These are phyloP conservation scores for Termitomyces sp. DNA, from an alignment of 768 basidiomycete species.

Conservation along the genomic window DNA sequence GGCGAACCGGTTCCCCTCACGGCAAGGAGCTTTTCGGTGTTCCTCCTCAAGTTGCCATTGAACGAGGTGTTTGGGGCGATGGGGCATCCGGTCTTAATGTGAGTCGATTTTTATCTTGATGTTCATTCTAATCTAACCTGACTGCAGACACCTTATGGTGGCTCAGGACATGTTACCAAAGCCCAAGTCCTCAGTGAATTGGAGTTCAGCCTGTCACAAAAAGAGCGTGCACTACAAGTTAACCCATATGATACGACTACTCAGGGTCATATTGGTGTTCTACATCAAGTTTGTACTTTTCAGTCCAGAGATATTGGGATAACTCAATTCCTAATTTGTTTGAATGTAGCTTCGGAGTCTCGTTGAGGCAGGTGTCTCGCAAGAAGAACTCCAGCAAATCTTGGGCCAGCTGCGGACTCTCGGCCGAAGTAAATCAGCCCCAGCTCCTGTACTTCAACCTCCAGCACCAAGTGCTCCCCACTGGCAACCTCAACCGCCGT, in stretches of 20 bases:
- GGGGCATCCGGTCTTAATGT: constrained; percentile 36
- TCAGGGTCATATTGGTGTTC: constrained; percentile 67
- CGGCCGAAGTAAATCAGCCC: constrained; percentile 37
- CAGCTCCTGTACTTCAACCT: constrained; percentile 20
- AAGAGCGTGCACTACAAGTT: constrained; percentile 63
- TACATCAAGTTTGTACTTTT: constrained; percentile 64
- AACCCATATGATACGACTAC: constrained; percentile 70
- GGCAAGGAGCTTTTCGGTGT: constrained; percentile 83
- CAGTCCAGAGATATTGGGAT: neutral
- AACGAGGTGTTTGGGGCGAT: constrained; percentile 76
- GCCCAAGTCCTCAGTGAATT: constrained; percentile 80
- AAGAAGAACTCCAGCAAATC: constrained; percentile 74
- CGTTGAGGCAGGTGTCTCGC: constrained; percentile 76
- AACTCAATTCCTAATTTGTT: neutral
- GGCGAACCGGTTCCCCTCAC: constrained; percentile 81
- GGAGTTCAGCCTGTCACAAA: constrained; percentile 75
- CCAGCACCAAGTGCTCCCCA: constrained; percentile 11
- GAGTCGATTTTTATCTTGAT: constrained; percentile 17
- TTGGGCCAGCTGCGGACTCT: constrained; percentile 62
- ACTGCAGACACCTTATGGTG: constrained; percentile 27
- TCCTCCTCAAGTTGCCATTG: constrained; percentile 75
- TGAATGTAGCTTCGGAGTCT: constrained; percentile 55
- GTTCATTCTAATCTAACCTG: constrained; percentile 2
- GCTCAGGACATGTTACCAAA: constrained; percentile 53
- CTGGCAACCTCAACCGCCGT: constrained; percentile 16